phyloP scores from a whole-genome alignment of 106 monocot genomes.

The Allium cepa region DNA sequence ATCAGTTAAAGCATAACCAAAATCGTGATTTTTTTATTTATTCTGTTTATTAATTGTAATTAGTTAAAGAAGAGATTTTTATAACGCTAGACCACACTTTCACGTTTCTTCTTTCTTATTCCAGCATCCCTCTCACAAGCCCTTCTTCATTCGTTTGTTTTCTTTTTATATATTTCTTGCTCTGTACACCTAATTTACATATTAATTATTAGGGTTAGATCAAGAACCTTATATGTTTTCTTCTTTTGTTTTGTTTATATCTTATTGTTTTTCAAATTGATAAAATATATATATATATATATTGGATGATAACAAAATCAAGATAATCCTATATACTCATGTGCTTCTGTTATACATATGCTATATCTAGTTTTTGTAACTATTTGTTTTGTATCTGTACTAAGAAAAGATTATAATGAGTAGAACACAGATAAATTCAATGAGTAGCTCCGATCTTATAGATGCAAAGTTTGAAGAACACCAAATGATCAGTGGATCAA shows the following conservation, averaged over 20 bases:
- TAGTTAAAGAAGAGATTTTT: conserved; percentile 9
- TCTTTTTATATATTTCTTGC: not conserved
- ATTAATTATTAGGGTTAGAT: conserved; percentile 4
- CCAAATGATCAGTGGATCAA: conserved; percentile 31
- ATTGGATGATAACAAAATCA: too few species aligned
- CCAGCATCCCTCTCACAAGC: not conserved
- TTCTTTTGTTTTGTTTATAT: conserved; percentile 2
- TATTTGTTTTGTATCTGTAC: too few species aligned
- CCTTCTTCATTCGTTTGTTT: not conserved
- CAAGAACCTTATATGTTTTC: not conserved
- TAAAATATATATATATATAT: too few species aligned
- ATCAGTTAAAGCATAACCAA: conserved; percentile 20
- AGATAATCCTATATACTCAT: too few species aligned
- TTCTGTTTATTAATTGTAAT: not conserved
- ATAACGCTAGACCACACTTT: conserved; percentile 10
- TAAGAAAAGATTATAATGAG: conserved; percentile 7
- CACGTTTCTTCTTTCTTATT: conserved; percentile 1
- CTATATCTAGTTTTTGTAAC: too few species aligned
- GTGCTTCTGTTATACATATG: too few species aligned
- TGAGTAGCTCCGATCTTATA: conserved; percentile 41
- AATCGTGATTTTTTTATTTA: conserved; percentile 3
- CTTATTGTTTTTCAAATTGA: not conserved
- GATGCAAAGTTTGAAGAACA: conserved; percentile 83
- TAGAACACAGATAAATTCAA: conserved; percentile 20
- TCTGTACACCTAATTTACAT: too few species aligned